A percentile compares a stretch with the other conserved stretches of the same genome.
Conservation (phyloP, 176 grass and related monocot species). For the Bonia amplexicaulis region DNA sequence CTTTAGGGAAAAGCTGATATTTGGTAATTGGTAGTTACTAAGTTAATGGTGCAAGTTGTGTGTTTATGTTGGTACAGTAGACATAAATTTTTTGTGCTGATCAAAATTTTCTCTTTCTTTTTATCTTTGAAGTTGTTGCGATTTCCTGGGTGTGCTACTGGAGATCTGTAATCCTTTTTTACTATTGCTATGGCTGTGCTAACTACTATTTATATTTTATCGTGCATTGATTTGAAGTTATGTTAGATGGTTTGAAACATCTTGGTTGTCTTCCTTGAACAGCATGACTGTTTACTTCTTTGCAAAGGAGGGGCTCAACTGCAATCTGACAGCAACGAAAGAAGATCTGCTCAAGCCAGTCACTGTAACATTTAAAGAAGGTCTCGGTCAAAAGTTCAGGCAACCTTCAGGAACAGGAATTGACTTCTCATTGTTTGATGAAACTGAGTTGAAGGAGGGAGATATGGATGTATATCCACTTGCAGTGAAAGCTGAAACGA, state of each 20-base stretch:
- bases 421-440: conserved; percentile 46
- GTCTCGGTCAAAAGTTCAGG: conserved; percentile 54
- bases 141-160: neutral
- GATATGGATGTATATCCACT: conserved; percentile 49
- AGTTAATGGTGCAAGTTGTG: neutral
- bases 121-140: too few species aligned
- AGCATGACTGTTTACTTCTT: conserved; percentile 64
- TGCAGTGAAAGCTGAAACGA: conserved; percentile 54
- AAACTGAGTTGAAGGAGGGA: conserved; percentile 39
- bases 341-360: conserved; percentile 39
- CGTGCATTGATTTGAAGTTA: conserved; percentile 2
- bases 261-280: conserved; percentile 21
- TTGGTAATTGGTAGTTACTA: neutral
- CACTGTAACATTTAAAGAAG: conserved; percentile 46
- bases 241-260: neutral
- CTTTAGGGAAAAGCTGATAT: neutral
- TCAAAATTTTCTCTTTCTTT: too few species aligned
- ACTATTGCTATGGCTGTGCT: neutral
- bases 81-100: too few species aligned
- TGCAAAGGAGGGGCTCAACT: conserved; percentile 52
- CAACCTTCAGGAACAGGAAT: conserved; percentile 63
- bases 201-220: neutral
- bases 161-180: neutral
- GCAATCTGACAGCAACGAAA: conserved; percentile 41
- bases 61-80: neutral